Base-by-base conservation (phyloP, 345 rosid genomes). In the Dimocarpus longan region DNA sequence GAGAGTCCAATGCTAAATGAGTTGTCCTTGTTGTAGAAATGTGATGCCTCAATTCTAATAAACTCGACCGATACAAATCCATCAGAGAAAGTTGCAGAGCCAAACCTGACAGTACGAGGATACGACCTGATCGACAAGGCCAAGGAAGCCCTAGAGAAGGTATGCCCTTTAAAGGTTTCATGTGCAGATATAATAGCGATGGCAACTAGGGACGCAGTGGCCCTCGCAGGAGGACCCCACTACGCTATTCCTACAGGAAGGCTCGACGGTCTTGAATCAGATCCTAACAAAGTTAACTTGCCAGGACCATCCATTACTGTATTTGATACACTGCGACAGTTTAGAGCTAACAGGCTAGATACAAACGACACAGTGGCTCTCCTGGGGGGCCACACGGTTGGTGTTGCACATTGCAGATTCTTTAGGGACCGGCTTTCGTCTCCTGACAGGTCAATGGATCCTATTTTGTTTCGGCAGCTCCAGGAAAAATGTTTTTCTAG, bases 11-110 rank as follows among this genome's bases (percentile, higher is more conserved):
- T 32, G 3, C 37, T 8, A 7, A 37, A 66, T 16, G 43, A 19
- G 9, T 26, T 28, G 5, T 2, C 19, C 59, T 69, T 68, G 57
- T 59, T 63, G 26, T 48, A 89, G 93, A 97, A 93, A 5, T 94
- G 97, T 12, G 97, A 94, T 37, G 97, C 95, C 18, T 93, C 98
- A 0, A 86, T 92, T 72, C 91, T 92, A 15, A 89, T 91, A 66
- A 93, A 91, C 57, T 70, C 91, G 63, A 88, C 87, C 4, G 10
- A 48, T 12, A 62, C 70, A 48, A 85, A 76, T 5, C 82, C 75
- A 40, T 82, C 97, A 0, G 97, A 94, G 82, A 91, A 90, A 86
- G 64, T 84, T 0, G 90, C 92, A 2, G 87, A 87, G 18, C 95
- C 97, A 3, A 94, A 90, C 85, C 79, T 80, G 15, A 91, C 92